A percentile compares a stretch with the other conserved stretches of the same genome.
These are phyloP conservation scores for Wickerhamiella occidentalis DNA, from an alignment of 805 yeast species.

Conservation along the genomic window DNA sequence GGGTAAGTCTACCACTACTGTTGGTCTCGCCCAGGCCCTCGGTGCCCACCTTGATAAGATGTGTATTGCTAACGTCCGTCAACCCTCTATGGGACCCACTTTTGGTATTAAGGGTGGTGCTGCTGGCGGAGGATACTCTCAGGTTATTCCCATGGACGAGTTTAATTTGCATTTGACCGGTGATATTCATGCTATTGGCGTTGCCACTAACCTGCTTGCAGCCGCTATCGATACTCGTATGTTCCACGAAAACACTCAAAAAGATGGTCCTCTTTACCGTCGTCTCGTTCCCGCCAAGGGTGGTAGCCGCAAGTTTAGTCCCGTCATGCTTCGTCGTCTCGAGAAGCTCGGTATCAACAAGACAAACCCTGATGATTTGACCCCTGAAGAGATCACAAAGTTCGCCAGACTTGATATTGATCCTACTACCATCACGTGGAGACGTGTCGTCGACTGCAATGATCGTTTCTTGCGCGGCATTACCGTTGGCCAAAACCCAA, in stretches of 20 bases:
- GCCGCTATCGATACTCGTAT: conserved; percentile 96
- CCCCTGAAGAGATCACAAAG: conserved; percentile 55
- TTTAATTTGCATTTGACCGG: conserved; percentile 96
- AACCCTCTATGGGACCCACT: conserved; percentile 98
- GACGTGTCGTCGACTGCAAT: conserved; percentile 88
- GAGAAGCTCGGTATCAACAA: conserved; percentile 69
- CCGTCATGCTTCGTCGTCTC: conserved; percentile 65
- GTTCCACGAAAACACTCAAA: conserved; percentile 87
- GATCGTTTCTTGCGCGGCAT: conserved; percentile 83
- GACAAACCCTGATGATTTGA: conserved; percentile 68
- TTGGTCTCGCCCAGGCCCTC: conserved; percentile 92
- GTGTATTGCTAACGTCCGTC: conserved; percentile 90
- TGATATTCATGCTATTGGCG: conserved; percentile 91
- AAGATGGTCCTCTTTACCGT: conserved; percentile 66
- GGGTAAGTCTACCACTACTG: conserved; percentile 93
- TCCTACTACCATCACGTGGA: conserved; percentile 80
- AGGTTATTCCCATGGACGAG: conserved; percentile 98
- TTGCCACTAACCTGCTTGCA: conserved; percentile 85
- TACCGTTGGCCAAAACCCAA: conserved; percentile 83
- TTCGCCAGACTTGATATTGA: conserved; percentile 83
- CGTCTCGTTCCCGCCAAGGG: conserved; percentile 79
- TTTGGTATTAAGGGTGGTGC: conserved; percentile 99
- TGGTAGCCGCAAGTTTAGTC: conserved; percentile 67
- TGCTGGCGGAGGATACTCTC: conserved; percentile 97
- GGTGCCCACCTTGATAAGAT: conserved; percentile 79